Percentiles rank a stretch among this genome's conserved stretches.
Evolutionary conservation across 768 basidiomycete genomes (phyloP).

Genomic region (Floccularia luteovirens): DNA sequence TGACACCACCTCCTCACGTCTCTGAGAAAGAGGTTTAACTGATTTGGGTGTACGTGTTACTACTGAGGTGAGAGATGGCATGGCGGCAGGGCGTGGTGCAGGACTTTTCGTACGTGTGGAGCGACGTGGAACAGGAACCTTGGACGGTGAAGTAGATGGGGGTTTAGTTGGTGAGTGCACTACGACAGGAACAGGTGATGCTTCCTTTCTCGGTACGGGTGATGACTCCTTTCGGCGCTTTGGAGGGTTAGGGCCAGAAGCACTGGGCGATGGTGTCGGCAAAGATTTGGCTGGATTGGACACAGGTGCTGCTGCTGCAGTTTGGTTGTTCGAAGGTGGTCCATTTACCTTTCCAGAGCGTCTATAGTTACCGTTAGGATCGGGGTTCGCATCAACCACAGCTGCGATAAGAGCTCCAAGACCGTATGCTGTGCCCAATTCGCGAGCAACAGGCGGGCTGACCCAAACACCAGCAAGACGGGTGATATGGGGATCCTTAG

Average conservation of each 20-base stretch:
- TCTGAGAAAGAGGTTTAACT: neutral
- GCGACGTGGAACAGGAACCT: constrained; percentile 8
- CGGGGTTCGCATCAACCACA: constrained; percentile 68
- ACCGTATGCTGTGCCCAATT: constrained; percentile 61
- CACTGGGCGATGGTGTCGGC: constrained; percentile 33
- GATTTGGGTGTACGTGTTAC: neutral
- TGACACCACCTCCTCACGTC: neutral
- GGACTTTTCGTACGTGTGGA: constrained; percentile 13
- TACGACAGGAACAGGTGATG: constrained; percentile 5
- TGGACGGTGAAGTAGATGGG: neutral
- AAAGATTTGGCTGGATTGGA: constrained; percentile 19
- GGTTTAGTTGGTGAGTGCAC: neutral
- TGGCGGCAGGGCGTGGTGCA: constrained; percentile 5
- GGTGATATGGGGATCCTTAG: constrained; percentile 48
- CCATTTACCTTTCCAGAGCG: constrained; percentile 43
- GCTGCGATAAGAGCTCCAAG: constrained; percentile 53
- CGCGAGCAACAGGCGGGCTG: constrained; percentile 51
- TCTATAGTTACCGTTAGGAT: constrained; percentile 72
- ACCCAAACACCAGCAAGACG: constrained; percentile 92
- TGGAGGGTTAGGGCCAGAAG: constrained; percentile 32
- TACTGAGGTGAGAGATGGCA: neutral
- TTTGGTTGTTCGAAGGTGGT: constrained; percentile 13
- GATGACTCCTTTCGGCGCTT: constrained; percentile 67
- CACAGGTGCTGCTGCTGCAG: constrained; percentile 17
- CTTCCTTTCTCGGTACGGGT: constrained; percentile 30